Evolutionary conservation across 768 basidiomycete species (phyloP), one percentile per base, ranked within the genome.

Genomic region (Rhodotorula sphaerocarpa): DNA sequence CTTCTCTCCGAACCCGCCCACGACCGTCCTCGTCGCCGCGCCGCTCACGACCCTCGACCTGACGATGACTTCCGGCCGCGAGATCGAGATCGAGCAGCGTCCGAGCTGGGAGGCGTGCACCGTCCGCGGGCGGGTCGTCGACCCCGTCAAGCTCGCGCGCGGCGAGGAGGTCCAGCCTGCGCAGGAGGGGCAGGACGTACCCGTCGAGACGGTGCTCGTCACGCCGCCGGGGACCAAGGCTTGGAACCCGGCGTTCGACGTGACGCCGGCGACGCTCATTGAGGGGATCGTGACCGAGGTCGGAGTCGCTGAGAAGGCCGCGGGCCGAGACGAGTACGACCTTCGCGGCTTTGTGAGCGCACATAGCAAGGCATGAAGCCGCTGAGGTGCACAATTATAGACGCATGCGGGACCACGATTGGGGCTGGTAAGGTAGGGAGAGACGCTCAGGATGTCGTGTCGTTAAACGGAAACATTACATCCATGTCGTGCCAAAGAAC

Each of bases 181-280:
- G 1, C 77, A 83, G 68, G 86, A 89, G 70, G 84, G 77, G 27
- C 80, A 78, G 20, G 73, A 85, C 33, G 59, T 75, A 25, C 74
- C 76, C 11, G 82, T 81, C 34, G 78, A 89, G 44, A 71, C 72
- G 39, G 72, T 73, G 11, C 56, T 71, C n/a, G 61, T 71, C n/a
- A 71, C 72, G 27, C 72, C 72, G 23, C 68, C 71, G 18, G 69
- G 68, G 11, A 67, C 59, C 5, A 57, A 57, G 36, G 75, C 75
- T 3, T 93, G 91, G 75, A 97, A 95, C 75, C 91, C 93, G 2
- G 89, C 88, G 66, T 97, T 96, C 75, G 93, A 97, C 73, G 90
- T 97, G 21, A 96, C 93, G 0, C 91, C 92, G 1, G 89, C 91
- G 4, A 86, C 87, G 62, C 78, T 96, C 46, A 95, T 97, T 66